Conservation (phyloP, 2,329 filamentous ascomycete genomes). For the Xylaria sp. region DNA sequence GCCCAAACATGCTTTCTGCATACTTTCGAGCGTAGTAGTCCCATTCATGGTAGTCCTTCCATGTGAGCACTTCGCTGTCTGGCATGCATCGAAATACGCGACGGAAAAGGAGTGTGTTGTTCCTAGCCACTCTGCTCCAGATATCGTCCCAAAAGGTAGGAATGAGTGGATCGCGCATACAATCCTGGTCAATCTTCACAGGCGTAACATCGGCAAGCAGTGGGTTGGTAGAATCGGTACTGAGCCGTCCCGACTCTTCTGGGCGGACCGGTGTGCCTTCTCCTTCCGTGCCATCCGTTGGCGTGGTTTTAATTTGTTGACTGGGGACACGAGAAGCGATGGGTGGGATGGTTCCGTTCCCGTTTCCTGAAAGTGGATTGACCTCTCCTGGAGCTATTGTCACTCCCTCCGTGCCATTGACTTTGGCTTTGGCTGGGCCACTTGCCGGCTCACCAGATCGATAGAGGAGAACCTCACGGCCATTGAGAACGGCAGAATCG, state of each 20-base stretch:
- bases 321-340: slow-evolving; percentile 56
- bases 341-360: slow-evolving; percentile 53
- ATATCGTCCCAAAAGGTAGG: slow-evolving; percentile 78
- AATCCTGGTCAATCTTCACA: slow-evolving; percentile 76
- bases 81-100: slow-evolving; percentile 96
- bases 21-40: slow-evolving; percentile 73
- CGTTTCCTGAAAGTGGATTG: slow-evolving; percentile 31
- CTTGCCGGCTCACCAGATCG: slow-evolving; percentile 7
- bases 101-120: slow-evolving; percentile 93
- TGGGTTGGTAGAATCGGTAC: slow-evolving; percentile 43
- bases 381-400: slow-evolving; percentile 30
- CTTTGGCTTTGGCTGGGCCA: slow-evolving; percentile 9
- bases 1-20: slow-evolving; percentile 57
- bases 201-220: slow-evolving; percentile 63
- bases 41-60: slow-evolving; percentile 88
- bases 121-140: slow-evolving; percentile 81
- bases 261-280: slow-evolving; percentile 62
- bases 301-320: slow-evolving; percentile 67
- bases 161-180: slow-evolving; percentile 86
- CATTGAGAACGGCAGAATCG: slow-evolving; percentile 63
- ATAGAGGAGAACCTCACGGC: slow-evolving; percentile 66
- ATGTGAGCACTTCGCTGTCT: slow-evolving; percentile 87
- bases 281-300: slow-evolving; percentile 76
- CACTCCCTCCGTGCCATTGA: slow-evolving; percentile 1
- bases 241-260: slow-evolving; percentile 48